Evolutionary conservation across 2,329 filamentous ascomycete species (phyloP).

Genomic region (Fusarium nematophilum): DNA sequence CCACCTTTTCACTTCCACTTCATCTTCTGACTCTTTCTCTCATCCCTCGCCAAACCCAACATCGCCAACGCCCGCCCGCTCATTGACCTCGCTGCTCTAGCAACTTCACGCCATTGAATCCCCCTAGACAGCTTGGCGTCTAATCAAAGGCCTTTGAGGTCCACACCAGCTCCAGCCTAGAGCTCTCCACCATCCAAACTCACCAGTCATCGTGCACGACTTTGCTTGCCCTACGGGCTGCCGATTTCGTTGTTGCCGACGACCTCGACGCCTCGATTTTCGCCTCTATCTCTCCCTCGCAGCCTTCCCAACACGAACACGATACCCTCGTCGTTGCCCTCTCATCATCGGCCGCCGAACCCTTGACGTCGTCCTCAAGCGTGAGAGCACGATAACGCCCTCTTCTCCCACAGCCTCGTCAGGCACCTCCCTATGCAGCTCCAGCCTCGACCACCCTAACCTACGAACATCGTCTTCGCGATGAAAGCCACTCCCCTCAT

Average conservation of each 20-base stretch:
- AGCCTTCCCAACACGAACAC: conserved; percentile 5
- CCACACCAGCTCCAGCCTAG: conserved; percentile 45
- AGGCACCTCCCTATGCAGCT: conserved; percentile 46
- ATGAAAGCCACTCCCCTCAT: conserved; percentile 98
- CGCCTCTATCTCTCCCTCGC: conserved; percentile 20
- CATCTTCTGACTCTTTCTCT: background rate
- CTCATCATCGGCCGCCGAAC: conserved; percentile 2
- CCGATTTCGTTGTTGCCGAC: conserved; percentile 32
- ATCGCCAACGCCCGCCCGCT: conserved; percentile 5
- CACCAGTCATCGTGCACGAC: conserved; percentile 35
- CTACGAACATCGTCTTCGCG: conserved; percentile 49
- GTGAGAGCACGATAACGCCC: conserved; percentile 32
- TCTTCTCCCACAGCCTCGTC: conserved; percentile 36
- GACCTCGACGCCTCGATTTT: conserved; percentile 33
- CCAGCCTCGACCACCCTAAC: conserved; percentile 41
- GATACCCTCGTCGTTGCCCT: background rate
- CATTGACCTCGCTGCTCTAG: background rate
- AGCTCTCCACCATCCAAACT: conserved; percentile 44
- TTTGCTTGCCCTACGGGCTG: conserved; percentile 33
- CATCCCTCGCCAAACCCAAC: background rate
- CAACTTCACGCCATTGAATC: conserved; percentile 22
- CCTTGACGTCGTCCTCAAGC: conserved; percentile 16
- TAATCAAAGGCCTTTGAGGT: conserved; percentile 37
- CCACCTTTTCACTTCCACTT: conserved; percentile 14
- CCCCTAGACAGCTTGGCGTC: conserved; percentile 22